Percentiles rank a stretch among this genome's conserved stretches.
phyloP scores from a whole-genome alignment of 106 monocot genomes.

The Iris macrosiphon region DNA sequence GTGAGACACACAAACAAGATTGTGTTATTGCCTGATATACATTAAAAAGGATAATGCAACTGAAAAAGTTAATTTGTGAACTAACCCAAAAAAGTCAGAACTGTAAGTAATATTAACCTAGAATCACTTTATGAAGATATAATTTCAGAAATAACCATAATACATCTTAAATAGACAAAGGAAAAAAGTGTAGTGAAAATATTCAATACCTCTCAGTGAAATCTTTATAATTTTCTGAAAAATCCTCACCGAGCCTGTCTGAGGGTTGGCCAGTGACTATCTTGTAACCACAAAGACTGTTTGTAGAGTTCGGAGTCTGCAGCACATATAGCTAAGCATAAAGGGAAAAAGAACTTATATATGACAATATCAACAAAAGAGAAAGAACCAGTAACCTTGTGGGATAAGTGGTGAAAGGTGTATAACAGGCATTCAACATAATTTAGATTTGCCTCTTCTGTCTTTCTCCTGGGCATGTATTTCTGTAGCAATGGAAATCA shows the following conservation, averaged over 20 bases:
- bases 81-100: no score
- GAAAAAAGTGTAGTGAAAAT: no score
- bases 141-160: no score
- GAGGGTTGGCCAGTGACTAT: slow-evolving; percentile 99
- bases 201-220: slow-evolving; percentile 79
- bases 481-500: slow-evolving; percentile 64
- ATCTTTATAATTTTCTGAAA: slow-evolving; percentile 87
- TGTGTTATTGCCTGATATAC: no score
- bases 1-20: no score
- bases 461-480: slow-evolving; percentile 76
- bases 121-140: no score
- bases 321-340: slow-evolving; percentile 16
- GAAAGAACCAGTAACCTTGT: slow-evolving; percentile 49
- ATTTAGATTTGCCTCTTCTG: slow-evolving; percentile 67
- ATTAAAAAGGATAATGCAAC: no score
- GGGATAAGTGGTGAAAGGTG: slow-evolving; percentile 89
- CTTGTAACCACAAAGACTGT: slow-evolving; percentile 98
- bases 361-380: not conserved
- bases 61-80: no score
- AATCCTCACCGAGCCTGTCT: slow-evolving; percentile 98
- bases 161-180: no score
- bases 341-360: not conserved
- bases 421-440: slow-evolving; percentile 88
- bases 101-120: no score
- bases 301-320: slow-evolving; percentile 96